A percentile compares a stretch with the other conserved stretches of the same genome.
phyloP scores from a whole-genome alignment of 1,284 basidiomycete genomes.

The Ceratobasidium sp. region DNA sequence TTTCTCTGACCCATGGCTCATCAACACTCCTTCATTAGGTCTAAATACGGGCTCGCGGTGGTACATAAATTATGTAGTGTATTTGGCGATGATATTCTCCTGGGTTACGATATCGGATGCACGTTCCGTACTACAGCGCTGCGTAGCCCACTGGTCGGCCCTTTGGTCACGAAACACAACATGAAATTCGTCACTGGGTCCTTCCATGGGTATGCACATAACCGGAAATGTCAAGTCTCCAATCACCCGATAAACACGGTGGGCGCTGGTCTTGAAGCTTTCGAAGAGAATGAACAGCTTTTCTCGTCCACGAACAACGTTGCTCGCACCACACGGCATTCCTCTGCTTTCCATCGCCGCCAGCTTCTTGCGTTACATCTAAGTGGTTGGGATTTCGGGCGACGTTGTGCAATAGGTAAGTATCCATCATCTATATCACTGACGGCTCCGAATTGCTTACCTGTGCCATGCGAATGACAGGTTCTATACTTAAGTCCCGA shows the following conservation, averaged over 20 bases:
- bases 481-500: background rate
- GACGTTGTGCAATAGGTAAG: conserved; percentile 30
- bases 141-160: conserved; percentile 26
- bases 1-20: conserved; percentile 7
- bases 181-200: conserved; percentile 21
- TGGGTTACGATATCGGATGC: conserved; percentile 50
- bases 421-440: too few species aligned
- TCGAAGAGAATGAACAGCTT: conserved; percentile 39
- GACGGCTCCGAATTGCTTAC: too few species aligned
- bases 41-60: conserved; percentile 37
- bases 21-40: background rate
- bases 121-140: conserved; percentile 43
- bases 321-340: conserved; percentile 51
- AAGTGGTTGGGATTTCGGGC: conserved; percentile 30
- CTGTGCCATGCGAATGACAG: too few species aligned
- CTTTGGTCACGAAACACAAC: background rate
- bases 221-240: conserved; percentile 36
- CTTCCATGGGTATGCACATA: conserved; percentile 44
- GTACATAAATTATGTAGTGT: conserved; percentile 26
- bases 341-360: conserved; percentile 52
- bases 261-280: conserved; percentile 24
- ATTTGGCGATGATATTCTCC: conserved; percentile 20
- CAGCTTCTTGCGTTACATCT: conserved; percentile 37
- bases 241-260: conserved; percentile 28
- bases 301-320: conserved; percentile 46